Evolutionary conservation across 768 basidiomycete genomes (phyloP).

Genomic region (Cystofilobasidium ferigula): DNA sequence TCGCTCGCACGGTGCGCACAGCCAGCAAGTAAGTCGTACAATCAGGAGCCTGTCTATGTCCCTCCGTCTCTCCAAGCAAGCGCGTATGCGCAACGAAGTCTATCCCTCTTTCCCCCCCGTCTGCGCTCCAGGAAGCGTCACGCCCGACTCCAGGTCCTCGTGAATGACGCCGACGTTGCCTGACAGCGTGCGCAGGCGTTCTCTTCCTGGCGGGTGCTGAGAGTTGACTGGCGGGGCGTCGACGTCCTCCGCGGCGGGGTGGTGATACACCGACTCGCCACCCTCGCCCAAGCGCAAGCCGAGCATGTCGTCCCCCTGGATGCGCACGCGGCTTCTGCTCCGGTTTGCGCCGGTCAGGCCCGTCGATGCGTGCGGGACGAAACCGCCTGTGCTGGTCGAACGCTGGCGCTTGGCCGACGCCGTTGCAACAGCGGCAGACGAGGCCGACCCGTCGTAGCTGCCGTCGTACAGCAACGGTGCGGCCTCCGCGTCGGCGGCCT

Average conservation of each 20-base stretch:
- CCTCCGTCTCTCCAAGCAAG: too few species aligned
- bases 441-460: neutral
- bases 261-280: too few species aligned
- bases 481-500: neutral
- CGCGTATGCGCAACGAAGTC: too few species aligned
- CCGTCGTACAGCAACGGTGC: neutral
- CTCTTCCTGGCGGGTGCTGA: neutral
- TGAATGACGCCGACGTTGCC: neutral
- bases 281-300: neutral
- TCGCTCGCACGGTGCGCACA: too few species aligned
- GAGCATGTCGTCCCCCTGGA: neutral
- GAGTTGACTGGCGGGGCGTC: neutral
- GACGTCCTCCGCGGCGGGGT: neutral
- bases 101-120: too few species aligned
- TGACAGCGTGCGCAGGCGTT: neutral
- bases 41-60: too few species aligned
- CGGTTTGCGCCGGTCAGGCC: too few species aligned
- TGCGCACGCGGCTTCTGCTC: neutral
- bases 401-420: neutral
- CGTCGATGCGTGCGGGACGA: too few species aligned
- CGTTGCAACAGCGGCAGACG: neutral
- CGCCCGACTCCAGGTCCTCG: neutral
- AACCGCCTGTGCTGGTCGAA: neutral
- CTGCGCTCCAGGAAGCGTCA: neutral
- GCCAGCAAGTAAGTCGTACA: too few species aligned